Evolutionary conservation across 1,284 basidiomycete species (phyloP).

Genomic region (Termitomyces sp.): DNA sequence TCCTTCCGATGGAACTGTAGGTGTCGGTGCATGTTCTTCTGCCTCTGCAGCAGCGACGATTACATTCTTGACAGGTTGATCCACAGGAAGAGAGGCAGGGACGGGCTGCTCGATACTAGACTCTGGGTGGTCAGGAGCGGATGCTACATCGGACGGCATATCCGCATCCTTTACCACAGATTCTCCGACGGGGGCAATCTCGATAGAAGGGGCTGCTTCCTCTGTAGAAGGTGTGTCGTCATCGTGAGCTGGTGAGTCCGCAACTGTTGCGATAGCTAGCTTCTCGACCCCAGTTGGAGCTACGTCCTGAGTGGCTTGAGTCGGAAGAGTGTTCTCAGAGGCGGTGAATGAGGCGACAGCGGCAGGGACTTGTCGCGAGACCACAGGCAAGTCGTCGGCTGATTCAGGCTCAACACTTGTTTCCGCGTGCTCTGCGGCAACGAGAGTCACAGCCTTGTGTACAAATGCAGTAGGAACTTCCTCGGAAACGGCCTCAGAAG

Average conservation of each 20-base stretch:
- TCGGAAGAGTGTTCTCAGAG: background rate
- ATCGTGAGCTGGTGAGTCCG: background rate
- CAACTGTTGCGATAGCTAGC: background rate
- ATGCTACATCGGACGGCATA: background rate
- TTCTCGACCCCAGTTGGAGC: background rate
- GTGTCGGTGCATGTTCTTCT: background rate
- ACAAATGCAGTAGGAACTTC: background rate
- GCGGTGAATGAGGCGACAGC: background rate
- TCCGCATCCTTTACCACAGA: background rate
- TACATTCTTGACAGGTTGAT: background rate
- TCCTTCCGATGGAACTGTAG: background rate
- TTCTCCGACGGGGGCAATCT: background rate
- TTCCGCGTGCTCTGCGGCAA: background rate
- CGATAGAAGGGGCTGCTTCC: background rate
- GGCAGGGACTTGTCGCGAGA: background rate
- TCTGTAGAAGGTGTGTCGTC: background rate
- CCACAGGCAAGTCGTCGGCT: background rate
- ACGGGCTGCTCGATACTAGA: background rate
- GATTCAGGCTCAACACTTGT: background rate
- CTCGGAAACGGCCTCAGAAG: background rate
- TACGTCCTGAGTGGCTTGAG: background rate
- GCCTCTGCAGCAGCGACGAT: background rate
- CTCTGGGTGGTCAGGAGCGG: background rate
- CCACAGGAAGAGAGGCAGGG: background rate
- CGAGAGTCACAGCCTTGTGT: background rate